Evolutionary conservation across 306 rosid genomes (phyloP).

Genomic region (Inga leiocalycina): DNA sequence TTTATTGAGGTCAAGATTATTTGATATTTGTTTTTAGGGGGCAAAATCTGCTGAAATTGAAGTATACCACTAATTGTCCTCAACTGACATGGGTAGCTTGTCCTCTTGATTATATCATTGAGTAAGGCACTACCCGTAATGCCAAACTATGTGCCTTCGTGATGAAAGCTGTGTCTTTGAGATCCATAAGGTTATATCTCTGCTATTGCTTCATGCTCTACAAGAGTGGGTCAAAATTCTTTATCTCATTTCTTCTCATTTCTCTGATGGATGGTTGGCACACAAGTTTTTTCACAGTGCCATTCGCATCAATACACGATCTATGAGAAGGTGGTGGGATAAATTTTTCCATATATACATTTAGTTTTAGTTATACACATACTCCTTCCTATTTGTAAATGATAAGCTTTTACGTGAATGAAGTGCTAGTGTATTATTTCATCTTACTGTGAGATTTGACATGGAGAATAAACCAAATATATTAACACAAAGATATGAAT

Average conservation of each 20-base stretch:
- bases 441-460: not conserved
- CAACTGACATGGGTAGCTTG: too few relatives aligned
- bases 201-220: conserved; percentile 30
- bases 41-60: too few relatives aligned
- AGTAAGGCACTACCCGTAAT: too few relatives aligned
- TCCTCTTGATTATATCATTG: too few relatives aligned
- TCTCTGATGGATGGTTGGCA: conserved; percentile 42
- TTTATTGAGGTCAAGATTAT: too few relatives aligned
- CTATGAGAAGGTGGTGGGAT: conserved; percentile 55
- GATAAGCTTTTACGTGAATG: conserved; percentile 24
- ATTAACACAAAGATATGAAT: too few relatives aligned
- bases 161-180: too few relatives aligned
- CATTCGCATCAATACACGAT: conserved; percentile 42
- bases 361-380: not conserved
- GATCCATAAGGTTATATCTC: not conserved
- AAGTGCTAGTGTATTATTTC: conserved; percentile 27
- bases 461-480: too few relatives aligned
- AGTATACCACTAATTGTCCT: too few relatives aligned
- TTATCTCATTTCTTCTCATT: conserved; percentile 24
- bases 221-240: conserved; percentile 31
- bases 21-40: too few relatives aligned
- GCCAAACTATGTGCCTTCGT: too few relatives aligned
- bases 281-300: conserved; percentile 30
- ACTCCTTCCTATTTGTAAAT: not conserved
- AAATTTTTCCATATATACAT: not conserved